Conservation (phyloP, 371 early-diverging fungal genomes). For the Mycotypha africana region DNA sequence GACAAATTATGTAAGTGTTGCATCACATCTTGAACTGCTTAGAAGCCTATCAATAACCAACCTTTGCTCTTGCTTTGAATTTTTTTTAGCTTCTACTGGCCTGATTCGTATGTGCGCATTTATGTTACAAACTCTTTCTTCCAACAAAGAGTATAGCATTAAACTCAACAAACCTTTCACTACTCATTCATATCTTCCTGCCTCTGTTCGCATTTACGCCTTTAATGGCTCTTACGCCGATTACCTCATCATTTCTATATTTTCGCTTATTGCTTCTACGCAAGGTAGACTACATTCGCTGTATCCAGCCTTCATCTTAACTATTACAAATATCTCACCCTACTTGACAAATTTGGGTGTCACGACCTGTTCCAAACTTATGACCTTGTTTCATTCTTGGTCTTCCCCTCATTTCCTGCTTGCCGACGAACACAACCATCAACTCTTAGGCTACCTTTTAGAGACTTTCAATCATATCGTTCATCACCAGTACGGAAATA, state of each 20-base stretch:
- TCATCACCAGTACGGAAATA: conserved; percentile 74
- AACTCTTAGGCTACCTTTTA: conserved; percentile 62
- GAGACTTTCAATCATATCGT: conserved; percentile 78
- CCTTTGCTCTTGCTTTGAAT: neutral
- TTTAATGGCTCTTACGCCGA: conserved; percentile 81
- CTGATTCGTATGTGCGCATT: conserved; percentile 77
- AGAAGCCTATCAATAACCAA: too few relatives aligned
- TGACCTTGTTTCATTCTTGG: conserved; percentile 70
- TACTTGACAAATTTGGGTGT: conserved; percentile 70
- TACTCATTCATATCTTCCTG: conserved; percentile 57
- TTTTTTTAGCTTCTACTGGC: conserved; percentile 60
- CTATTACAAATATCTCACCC: conserved; percentile 79
- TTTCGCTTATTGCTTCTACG: conserved; percentile 70
- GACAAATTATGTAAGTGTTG: conserved; percentile 55
- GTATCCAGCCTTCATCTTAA: conserved; percentile 71
- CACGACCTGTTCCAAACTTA: conserved; percentile 65
- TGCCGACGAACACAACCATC: conserved; percentile 73
- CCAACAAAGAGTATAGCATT: conserved; percentile 69
- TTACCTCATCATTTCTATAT: conserved; percentile 72
- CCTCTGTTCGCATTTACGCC: conserved; percentile 61
- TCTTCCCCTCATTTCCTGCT: conserved; percentile 77
- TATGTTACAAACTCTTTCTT: conserved; percentile 79
- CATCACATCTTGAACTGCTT: too few relatives aligned
- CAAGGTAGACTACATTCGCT: conserved; percentile 60
- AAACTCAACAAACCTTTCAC: conserved; percentile 75